These are phyloP conservation scores for Cystofilobasidium bisporidii DNA, from an alignment of 768 basidiomycete species.

Conservation along the genomic window DNA sequence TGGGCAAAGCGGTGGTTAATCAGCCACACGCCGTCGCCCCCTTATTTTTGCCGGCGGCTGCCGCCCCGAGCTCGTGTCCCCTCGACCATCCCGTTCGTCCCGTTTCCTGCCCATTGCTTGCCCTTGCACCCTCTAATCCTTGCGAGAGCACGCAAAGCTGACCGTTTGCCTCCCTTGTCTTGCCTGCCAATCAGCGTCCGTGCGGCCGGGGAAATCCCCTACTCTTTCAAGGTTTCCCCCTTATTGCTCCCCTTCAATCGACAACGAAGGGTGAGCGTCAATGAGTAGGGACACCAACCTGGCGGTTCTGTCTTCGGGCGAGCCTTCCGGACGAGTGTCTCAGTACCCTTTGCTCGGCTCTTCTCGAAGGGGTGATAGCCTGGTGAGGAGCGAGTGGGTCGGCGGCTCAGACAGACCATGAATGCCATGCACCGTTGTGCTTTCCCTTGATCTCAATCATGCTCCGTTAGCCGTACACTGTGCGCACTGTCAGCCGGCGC, in stretches of 20 bases:
- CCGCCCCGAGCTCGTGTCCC: not conserved
- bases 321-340: not conserved
- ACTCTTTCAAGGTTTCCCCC: conserved; percentile 3
- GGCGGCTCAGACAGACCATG: conserved; percentile 19
- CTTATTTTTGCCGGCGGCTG: not conserved
- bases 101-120: not conserved
- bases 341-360: conserved; percentile 21
- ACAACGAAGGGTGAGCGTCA: conserved; percentile 12
- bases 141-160: too few relatives aligned
- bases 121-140: too few relatives aligned
- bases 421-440: too few relatives aligned
- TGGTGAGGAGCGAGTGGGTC: conserved; percentile 15
- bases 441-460: too few relatives aligned
- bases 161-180: not conserved
- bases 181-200: not conserved
- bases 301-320: not conserved
- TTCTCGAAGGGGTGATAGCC: conserved; percentile 14
- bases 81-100: not conserved
- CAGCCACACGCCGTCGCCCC: not conserved
- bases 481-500: too few relatives aligned
- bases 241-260: conserved; percentile 1
- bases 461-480: too few relatives aligned
- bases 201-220: conserved; percentile 6
- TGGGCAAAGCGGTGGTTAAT: too few relatives aligned
- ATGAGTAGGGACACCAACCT: not conserved